Percentiles rank a stretch among this genome's conserved stretches.
Evolutionary conservation across 257 asterid genomes (phyloP).

Genomic region (Solanum medicagineum): DNA sequence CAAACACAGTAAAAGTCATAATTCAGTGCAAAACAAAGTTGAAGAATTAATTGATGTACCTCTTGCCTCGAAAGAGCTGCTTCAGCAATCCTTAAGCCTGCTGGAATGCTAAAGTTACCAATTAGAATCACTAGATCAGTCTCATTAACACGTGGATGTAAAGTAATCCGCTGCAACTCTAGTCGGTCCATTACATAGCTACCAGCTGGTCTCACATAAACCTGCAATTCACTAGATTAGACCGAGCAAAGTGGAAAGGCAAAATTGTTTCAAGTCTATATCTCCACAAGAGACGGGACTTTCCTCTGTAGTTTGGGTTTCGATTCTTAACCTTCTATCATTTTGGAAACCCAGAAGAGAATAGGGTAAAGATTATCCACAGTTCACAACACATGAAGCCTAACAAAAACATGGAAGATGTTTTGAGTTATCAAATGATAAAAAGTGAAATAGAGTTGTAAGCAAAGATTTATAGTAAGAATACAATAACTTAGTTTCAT

Average conservation of each 20-base stretch:
- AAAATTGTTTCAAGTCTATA: background rate
- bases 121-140: constrained; percentile 75
- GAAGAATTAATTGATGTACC: constrained; percentile 22
- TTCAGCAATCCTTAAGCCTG: constrained; percentile 80
- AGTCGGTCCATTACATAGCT: constrained; percentile 88
- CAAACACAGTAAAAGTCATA: background rate
- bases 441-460: background rate
- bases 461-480: background rate
- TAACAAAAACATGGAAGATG: background rate
- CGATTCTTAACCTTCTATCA: background rate
- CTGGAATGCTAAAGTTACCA: constrained; percentile 58
- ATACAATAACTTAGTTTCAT: background rate
- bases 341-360: background rate
- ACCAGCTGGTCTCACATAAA: constrained; percentile 96
- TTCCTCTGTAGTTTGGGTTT: background rate
- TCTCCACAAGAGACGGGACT: background rate
- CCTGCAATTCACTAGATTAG: constrained; percentile 27
- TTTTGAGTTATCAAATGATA: background rate
- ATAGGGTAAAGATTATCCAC: background rate
- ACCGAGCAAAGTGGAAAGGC: background rate
- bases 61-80: constrained; percentile 59
- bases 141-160: constrained; percentile 44
- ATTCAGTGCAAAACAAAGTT: constrained; percentile 10
- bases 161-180: constrained; percentile 74
- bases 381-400: background rate